Evolutionary conservation across 192 early-diverging fungal species (phyloP).

Genomic region (Martensiomyces pterosporus): DNA sequence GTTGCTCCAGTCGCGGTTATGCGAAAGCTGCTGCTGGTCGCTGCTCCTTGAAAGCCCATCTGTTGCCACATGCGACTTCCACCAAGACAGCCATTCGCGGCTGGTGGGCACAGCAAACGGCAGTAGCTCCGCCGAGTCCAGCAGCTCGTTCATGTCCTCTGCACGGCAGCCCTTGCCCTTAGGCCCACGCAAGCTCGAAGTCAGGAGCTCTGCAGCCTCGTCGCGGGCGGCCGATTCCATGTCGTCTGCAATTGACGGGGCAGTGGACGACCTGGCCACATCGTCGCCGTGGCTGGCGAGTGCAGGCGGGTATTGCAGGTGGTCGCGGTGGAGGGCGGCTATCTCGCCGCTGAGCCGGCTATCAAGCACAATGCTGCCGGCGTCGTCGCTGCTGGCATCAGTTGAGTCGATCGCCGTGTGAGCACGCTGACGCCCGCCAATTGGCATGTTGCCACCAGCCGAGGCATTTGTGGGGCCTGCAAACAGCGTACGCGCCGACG

Average conservation of each 20-base stretch:
- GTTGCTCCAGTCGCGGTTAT: slow-evolving; percentile 44
- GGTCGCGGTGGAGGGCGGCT: no score
- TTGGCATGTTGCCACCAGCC: slow-evolving; percentile 5
- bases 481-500: slow-evolving; percentile 41
- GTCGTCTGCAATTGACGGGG: slow-evolving; percentile 1
- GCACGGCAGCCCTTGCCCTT: slow-evolving; percentile 47
- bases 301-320: slow-evolving; percentile 9
- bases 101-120: slow-evolving; percentile 63
- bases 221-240: slow-evolving; percentile 9
- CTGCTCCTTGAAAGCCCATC: background rate
- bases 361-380: background rate
- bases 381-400: slow-evolving; percentile 19
- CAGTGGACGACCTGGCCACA: no score
- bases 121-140: slow-evolving; percentile 52
- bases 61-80: slow-evolving; percentile 12
- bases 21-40: slow-evolving; percentile 7
- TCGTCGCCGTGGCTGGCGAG: no score
- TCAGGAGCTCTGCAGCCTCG: slow-evolving; percentile 8
- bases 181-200: slow-evolving; percentile 43
- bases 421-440: slow-evolving; percentile 24
- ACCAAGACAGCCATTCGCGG: slow-evolving; percentile 49
- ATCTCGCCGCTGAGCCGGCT: slow-evolving; percentile 27
- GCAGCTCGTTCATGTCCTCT: slow-evolving; percentile 51
- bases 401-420: slow-evolving; percentile 27
- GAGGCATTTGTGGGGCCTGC: slow-evolving; percentile 2